These are phyloP conservation scores for Mallotus repandus DNA, from an alignment of 441 rosid genomes.

Conservation along the genomic window DNA sequence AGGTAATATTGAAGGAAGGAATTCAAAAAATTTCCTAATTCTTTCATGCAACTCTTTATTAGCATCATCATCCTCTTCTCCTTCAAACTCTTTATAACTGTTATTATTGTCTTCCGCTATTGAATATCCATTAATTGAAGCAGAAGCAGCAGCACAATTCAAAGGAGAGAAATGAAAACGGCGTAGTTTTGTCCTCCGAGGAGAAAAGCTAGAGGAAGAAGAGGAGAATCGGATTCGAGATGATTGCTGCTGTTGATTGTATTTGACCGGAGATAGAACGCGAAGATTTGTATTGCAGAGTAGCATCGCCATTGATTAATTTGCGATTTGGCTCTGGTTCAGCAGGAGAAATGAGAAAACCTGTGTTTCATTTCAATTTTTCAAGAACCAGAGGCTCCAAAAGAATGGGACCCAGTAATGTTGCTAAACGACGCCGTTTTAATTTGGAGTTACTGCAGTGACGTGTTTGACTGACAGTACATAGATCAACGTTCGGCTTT, in stretches of 20 bases:
- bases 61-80: slow-evolving; percentile 22
- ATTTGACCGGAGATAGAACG: slow-evolving; percentile 36
- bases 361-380: neutral
- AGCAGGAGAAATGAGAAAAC: slow-evolving; percentile 1
- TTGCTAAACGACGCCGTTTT: slow-evolving; percentile 24
- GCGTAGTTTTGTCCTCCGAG: slow-evolving; percentile 11
- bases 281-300: slow-evolving; percentile 40
- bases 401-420: slow-evolving; percentile 4
- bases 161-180: slow-evolving; percentile 21
- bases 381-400: neutral
- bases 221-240: slow-evolving; percentile 20
- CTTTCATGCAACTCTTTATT: slow-evolving; percentile 42
- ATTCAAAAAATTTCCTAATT: slow-evolving; percentile 47
- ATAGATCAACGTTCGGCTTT: slow-evolving; percentile 11
- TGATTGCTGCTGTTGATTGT: slow-evolving; percentile 3
- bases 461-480: slow-evolving; percentile 28
- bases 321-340: neutral
- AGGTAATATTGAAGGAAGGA: slow-evolving; percentile 61
- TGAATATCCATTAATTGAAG: slow-evolving; percentile 64
- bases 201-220: slow-evolving; percentile 20
- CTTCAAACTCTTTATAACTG: slow-evolving; percentile 21
- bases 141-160: slow-evolving; percentile 15
- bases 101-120: slow-evolving; percentile 24
- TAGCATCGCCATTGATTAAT: slow-evolving; percentile 47
- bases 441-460: neutral